Base-by-base conservation (phyloP, 1,284 basidiomycete species). In the Porogramme epimiltina region DNA sequence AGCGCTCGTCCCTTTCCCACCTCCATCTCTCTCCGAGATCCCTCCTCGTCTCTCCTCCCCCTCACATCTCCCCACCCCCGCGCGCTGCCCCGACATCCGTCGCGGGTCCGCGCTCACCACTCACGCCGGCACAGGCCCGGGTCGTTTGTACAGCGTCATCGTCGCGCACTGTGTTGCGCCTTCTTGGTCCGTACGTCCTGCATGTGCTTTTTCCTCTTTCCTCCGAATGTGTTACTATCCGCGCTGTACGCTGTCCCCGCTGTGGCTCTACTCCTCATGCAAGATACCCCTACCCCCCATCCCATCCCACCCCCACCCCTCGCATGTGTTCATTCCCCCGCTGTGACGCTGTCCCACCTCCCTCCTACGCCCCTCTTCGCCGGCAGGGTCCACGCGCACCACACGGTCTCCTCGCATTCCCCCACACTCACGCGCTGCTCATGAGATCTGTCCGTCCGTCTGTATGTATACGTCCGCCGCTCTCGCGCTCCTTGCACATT, bases 161-260 rank as follows among this genome's bases (percentile, higher is more conserved):
- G 51, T 38, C 41, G 46, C 49, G 43, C 45, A 38, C 33, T 31
- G 42, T 18, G 34, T 34, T 48, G 47, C 47, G 18, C 46, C 47
- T 44, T 55, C 51, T 53, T 55, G 53, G 49, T 53, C 46, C 19
- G 49, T 55, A 36, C 18, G 15, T 25, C 26, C 25, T 23, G 20
- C 28, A 22, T 24, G 41, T 48, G 24, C 34, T 25, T 47, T 48
- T 28, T 31, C 43, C 26, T 43, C 47, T 45, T 22, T 33, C 41
- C 45, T 58, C 45, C 41, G 28, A 39, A 5, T 58, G 53, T 58
- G 51, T 48, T 55, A 52, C 31, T 49, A 53, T 19, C 28, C 38
- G 20, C 38, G 37, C 42, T 48, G 33, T 45, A 51, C 49, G 51
- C 48, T 39, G 41, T 44, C 45, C 9, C 16, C 22, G 24, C 23